Evolutionary conservation across 495 filamentous ascomycete genomes (phyloP).

Genomic region (Xylaria acuta): DNA sequence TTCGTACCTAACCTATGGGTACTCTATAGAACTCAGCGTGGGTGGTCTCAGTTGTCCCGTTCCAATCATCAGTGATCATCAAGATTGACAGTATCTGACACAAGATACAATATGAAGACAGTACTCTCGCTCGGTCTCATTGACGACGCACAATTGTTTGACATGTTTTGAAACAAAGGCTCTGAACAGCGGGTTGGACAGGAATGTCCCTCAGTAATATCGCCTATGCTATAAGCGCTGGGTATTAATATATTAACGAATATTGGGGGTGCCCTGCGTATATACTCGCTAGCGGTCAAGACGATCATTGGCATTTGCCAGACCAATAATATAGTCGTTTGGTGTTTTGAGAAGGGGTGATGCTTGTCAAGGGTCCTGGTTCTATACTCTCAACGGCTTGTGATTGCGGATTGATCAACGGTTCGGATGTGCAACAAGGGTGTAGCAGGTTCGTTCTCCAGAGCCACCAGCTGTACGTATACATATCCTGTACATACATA

Average conservation of each 20-base stretch:
- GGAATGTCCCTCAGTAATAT: slow-evolving; percentile 7
- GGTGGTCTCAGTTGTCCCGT: slow-evolving; percentile 9
- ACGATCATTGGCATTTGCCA: slow-evolving; percentile 10
- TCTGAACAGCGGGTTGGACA: slow-evolving; percentile 4
- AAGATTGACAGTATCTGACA: slow-evolving; percentile 11
- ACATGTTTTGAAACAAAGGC: slow-evolving; percentile 17
- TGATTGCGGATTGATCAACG: slow-evolving; percentile 16
- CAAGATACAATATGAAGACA: slow-evolving; percentile 14
- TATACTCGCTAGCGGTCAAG: background rate
- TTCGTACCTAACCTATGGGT: slow-evolving; percentile 6
- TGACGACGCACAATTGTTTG: slow-evolving; percentile 14
- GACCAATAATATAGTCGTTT: slow-evolving; percentile 7
- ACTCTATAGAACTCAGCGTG: background rate
- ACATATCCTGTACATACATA: too few species aligned
- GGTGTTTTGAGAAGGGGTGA: slow-evolving; percentile 7
- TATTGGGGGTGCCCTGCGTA: background rate
- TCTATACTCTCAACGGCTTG: background rate
- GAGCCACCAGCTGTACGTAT: background rate
- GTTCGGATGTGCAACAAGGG: slow-evolving; percentile 23
- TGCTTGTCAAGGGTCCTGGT: slow-evolving; percentile 5
- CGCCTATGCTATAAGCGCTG: slow-evolving; percentile 15
- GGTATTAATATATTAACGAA: slow-evolving; percentile 14
- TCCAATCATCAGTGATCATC: slow-evolving; percentile 6
- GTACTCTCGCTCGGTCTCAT: background rate
- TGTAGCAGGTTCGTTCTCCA: slow-evolving; percentile 7